Evolutionary conservation across 2,329 filamentous ascomycete genomes (phyloP).

Genomic region (Penicillium olsonii): DNA sequence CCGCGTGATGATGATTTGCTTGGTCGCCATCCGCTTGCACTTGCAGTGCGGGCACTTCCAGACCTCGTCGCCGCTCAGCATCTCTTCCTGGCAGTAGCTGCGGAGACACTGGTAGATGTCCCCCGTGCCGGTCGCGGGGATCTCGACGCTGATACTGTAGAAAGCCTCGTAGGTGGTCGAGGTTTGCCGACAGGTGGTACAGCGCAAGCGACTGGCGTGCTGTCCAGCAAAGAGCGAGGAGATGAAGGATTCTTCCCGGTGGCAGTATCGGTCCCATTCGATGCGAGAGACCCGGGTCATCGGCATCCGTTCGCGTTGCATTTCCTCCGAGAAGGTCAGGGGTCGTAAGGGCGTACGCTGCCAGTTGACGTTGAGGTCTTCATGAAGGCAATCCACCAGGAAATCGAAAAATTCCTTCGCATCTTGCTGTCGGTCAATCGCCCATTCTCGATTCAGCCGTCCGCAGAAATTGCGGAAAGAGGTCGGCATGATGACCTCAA

Average conservation of each 20-base stretch:
- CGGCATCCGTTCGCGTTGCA: conserved; percentile 60
- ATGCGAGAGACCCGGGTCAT: conserved; percentile 67
- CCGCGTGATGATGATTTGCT: conserved; percentile 72
- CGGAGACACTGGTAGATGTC: conserved; percentile 69
- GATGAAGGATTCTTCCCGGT: conserved; percentile 72
- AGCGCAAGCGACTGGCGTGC: conserved; percentile 62
- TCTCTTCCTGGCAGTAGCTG: conserved; percentile 69
- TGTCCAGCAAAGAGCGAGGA: conserved; percentile 77
- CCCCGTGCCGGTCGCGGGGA: conserved; percentile 60
- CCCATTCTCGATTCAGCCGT: conserved; percentile 67
- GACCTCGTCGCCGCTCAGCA: conserved; percentile 65
- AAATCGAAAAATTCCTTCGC: conserved; percentile 88
- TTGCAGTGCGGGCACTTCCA: conserved; percentile 78
- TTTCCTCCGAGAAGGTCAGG: conserved; percentile 62
- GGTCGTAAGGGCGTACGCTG: conserved; percentile 59
- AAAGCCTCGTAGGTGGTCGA: conserved; percentile 70
- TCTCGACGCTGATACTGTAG: conserved; percentile 70
- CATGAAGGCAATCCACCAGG: conserved; percentile 75
- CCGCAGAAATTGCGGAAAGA: conserved; percentile 68
- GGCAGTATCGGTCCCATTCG: conserved; percentile 73
- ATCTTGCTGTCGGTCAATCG: conserved; percentile 79
- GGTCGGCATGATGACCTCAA: conserved; percentile 55
- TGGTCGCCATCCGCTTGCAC: conserved; percentile 64
- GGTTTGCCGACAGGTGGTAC: conserved; percentile 62
- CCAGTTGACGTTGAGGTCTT: conserved; percentile 77